Base-by-base conservation (phyloP, 2,329 filamentous ascomycete species). In the Aspergillus alliaceus region DNA sequence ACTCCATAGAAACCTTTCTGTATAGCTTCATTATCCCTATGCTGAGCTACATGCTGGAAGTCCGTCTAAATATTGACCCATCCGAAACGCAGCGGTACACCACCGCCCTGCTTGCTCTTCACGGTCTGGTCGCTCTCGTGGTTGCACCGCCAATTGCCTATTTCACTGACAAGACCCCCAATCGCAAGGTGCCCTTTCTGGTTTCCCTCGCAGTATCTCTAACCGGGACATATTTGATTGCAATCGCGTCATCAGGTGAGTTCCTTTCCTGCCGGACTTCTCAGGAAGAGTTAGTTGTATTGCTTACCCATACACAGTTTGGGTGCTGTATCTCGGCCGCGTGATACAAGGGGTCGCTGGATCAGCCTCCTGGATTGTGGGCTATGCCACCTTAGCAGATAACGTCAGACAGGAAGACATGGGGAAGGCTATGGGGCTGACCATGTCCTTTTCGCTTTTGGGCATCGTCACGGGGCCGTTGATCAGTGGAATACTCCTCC, bases 11-110 rank as follows among this genome's bases (percentile, higher is more conserved):
- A 25, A 62, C 53, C 14, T 66, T 69, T 22, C 57, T 69, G 1
- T 69, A 66, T 25, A 57, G 58, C 2, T 68, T 66, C 29, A 29
- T 69, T 2, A 61, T 69, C 4, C 67, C 67, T 0, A 66, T 69
- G n/a, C 54, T 71, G 8, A 37, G 51, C 1, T 64, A 61, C 31
- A 67, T 70, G 53, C 34, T 68, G 6, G 56, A 64, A 37, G 46
- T 58, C 14, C 61, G 66, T 20, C 42, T 66, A 11, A 40, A 66
- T 25, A 22, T 65, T 9, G 58, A 64, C n/a, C 56, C 60, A 6
- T 44, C 54, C 2, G 40, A 56, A 2, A 64, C 63, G 2, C 67
- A 69, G 24, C 31, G 35, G 1, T 44, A 52, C 6, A 68, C 60
- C 0, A 62, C 59, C 5, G 44, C 42, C 4, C 35, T 69, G 4